These are phyloP conservation scores for Medicago lupulina DNA, from an alignment of 306 rosid genomes.

Conservation along the genomic window DNA sequence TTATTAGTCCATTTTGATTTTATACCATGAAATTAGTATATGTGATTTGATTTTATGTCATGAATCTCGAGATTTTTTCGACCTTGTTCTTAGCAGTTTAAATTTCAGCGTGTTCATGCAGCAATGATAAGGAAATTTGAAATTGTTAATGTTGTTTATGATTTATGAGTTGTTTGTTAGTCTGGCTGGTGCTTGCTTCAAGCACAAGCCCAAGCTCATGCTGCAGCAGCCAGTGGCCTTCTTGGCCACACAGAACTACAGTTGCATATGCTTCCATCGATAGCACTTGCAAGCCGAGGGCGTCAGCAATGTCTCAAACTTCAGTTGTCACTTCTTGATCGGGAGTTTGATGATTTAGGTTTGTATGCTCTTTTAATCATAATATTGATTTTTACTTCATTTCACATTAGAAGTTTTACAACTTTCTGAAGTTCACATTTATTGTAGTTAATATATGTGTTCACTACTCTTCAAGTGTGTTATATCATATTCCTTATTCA, in stretches of 20 bases:
- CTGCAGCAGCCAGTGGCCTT: slow-evolving; percentile 85
- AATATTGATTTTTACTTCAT: slow-evolving; percentile 5
- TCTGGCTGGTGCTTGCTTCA: slow-evolving; percentile 96
- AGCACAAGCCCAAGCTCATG: slow-evolving; percentile 96
- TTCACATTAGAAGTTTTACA: background rate
- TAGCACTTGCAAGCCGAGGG: slow-evolving; percentile 85
- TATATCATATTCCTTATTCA: background rate
- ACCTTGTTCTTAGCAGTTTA: too few relatives aligned
- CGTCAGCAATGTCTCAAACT: slow-evolving; percentile 95
- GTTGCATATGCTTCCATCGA: slow-evolving; percentile 89
- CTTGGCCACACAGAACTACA: slow-evolving; percentile 89
- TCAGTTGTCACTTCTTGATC: slow-evolving; percentile 97
- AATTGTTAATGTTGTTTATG: slow-evolving; percentile 21
- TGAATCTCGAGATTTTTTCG: too few relatives aligned
- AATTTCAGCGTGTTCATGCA: too few relatives aligned
- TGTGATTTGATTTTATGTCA: too few relatives aligned
- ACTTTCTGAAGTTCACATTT: background rate
- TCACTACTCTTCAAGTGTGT: slow-evolving; percentile 16
- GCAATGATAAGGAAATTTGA: too few relatives aligned
- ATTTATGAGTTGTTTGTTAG: slow-evolving; percentile 27
- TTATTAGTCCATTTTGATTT: too few relatives aligned
- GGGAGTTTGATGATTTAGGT: slow-evolving; percentile 97
- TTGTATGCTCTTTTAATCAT: slow-evolving; percentile 27
- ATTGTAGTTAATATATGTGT: slow-evolving; percentile 8
- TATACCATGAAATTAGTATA: too few relatives aligned